Conservation (phyloP, 2,329 filamentous ascomycete species). For the Neofusicoccum cordaticola region DNA sequence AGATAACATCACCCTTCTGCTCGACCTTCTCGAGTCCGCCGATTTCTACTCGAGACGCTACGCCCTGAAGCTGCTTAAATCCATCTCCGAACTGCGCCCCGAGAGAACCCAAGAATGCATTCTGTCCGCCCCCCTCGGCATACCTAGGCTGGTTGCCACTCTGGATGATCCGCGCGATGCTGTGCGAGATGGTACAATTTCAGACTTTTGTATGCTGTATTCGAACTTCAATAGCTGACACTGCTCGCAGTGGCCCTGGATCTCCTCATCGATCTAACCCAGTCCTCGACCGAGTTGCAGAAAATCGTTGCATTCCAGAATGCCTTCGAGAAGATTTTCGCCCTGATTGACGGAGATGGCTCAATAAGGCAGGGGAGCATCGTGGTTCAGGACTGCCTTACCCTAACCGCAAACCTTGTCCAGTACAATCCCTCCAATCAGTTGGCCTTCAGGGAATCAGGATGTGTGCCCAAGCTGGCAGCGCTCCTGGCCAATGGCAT, state of each 20-base stretch:
- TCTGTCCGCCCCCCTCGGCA: conserved; percentile 81
- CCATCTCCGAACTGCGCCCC: conserved; percentile 79
- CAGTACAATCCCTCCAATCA: conserved; percentile 88
- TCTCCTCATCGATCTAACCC: conserved; percentile 85
- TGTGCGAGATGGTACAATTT: conserved; percentile 66
- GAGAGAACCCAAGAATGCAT: conserved; percentile 95
- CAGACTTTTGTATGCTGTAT: not conserved
- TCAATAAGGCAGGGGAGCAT: conserved; percentile 78
- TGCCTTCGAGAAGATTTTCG: conserved; percentile 84
- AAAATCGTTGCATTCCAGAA: conserved; percentile 95
- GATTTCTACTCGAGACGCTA: conserved; percentile 93
- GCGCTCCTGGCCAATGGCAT: conserved; percentile 61
- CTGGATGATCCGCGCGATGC: conserved; percentile 85
- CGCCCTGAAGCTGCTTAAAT: conserved; percentile 81
- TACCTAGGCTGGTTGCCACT: conserved; percentile 77
- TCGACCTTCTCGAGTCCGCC: conserved; percentile 80
- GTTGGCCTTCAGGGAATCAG: conserved; percentile 87
- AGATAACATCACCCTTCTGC: conserved; percentile 89
- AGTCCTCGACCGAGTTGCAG: conserved; percentile 81
- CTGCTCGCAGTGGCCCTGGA: conserved; percentile 64
- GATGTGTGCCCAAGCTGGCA: conserved; percentile 70
- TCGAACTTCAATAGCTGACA: conserved; percentile 17
- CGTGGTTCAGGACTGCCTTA: conserved; percentile 88
- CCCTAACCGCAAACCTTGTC: conserved; percentile 84
- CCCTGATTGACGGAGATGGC: conserved; percentile 77